Base-by-base conservation (phyloP, 306 rosid species). In the Cicer arietinum region DNA sequence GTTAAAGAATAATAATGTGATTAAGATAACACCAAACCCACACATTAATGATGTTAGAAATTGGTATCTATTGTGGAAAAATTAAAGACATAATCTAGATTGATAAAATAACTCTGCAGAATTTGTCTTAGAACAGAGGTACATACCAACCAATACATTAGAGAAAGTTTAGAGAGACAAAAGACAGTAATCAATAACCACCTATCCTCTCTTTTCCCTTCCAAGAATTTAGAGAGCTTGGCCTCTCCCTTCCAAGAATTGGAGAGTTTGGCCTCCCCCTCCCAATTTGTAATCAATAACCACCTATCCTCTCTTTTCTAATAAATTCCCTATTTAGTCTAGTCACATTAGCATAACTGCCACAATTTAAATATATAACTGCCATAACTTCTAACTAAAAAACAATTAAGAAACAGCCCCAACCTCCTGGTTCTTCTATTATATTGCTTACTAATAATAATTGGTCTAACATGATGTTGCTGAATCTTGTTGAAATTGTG, bases 1-100 rank as follows among this genome's bases (percentile, higher is more conserved):
- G 30, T 62, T 62, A 20, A 50, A 64, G 17, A 16, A 9, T 40
- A 63, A 9, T 40, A 63, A 64, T 64, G 20, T 63, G 72, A 40
- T 48, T 41, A 75, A 18, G 65, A 75, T 51, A 20, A 8, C 20
- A 41, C 45, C 64, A 58, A 25, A 25, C 42, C 9, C 8, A 2
- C 41, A 58, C 42, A 25, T 7, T 4, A 25, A 25, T 58, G 37
- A 30, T 30, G 37, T 30, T 30, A 30, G 37, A 30, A 30, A 30
- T 4, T 30, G 37, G 37, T 30, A 30, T 30, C 37, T 30, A 30
- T 30, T 30, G 37, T 30, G 37, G 37, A 30, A 3, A 30, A 30
- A 30, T 30, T 30, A 30, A 30, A 30, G 37, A 30, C 5, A 30
- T 5, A 30, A 30, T 30, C 4, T 30, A 6, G 37, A 30, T 30